Percentiles rank a stretch among this genome's conserved stretches.
Evolutionary conservation across 129 eudicot genomes (phyloP).

Genomic region (Pseudognaphalium luteoalbum): DNA sequence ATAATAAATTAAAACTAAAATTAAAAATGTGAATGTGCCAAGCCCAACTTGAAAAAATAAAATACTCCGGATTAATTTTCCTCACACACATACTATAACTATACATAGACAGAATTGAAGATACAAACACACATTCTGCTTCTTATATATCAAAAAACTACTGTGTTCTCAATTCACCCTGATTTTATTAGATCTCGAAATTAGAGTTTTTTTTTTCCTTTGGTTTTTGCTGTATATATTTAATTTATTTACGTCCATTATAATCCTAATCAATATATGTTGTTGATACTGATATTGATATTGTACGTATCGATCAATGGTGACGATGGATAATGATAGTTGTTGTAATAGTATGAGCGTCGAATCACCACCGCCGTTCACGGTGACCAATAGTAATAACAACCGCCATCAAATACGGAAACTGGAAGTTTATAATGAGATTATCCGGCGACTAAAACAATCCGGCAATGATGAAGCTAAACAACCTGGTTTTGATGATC

Average conservation of each 20-base stretch:
- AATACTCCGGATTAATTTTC: background rate
- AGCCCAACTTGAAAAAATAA: background rate
- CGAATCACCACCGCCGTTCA: constrained; percentile 45
- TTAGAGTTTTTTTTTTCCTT: background rate
- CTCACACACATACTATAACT: background rate
- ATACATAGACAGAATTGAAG: constrained; percentile 1
- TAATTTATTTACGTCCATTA: background rate
- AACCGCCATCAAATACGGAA: constrained; percentile 40
- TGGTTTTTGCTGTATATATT: constrained; percentile 1
- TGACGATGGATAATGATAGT: constrained; percentile 84
- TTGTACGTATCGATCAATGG: constrained; percentile 40
- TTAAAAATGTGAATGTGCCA: background rate
- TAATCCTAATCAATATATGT: no score
- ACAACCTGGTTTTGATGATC: constrained; percentile 72
- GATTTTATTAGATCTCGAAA: constrained; percentile 13
- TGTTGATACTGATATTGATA: no score
- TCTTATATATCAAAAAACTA: background rate
- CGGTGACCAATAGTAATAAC: constrained; percentile 18
- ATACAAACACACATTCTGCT: background rate
- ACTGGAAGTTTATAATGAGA: constrained; percentile 69
- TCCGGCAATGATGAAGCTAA: constrained; percentile 49
- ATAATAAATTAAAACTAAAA: background rate
- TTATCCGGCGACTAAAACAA: constrained; percentile 73
- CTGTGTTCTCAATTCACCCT: background rate
- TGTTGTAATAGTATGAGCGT: constrained; percentile 51